phyloP scores from a whole-genome alignment of 163 green algal genomes.

The Coccomyxa subellipsoidea region DNA sequence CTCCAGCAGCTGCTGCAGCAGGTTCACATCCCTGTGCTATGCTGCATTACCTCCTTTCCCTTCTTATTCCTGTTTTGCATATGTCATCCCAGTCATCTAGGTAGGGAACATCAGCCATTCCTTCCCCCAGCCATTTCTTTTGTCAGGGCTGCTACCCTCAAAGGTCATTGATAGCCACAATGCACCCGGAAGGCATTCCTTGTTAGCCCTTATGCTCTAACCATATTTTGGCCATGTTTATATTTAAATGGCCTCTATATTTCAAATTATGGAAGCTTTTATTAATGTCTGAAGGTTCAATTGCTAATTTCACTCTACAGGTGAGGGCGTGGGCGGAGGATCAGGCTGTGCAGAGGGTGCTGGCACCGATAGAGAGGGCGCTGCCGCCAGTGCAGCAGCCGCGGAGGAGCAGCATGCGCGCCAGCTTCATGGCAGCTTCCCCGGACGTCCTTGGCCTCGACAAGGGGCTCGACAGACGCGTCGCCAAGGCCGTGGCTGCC shows the following conservation, averaged over 20 bases:
- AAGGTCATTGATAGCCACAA: no score
- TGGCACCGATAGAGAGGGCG: not conserved
- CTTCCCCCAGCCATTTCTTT: no score
- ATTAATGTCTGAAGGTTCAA: no score
- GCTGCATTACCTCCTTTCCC: not conserved
- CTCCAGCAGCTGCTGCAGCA: not conserved
- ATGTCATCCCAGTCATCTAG: no score
- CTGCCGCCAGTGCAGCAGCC: not conserved
- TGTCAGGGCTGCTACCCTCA: no score
- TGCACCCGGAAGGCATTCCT: no score
- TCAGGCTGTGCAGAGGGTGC: not conserved
- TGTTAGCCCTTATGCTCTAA: no score
- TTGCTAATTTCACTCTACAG: no score
- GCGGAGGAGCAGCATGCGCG: not conserved
- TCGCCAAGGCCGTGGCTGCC: not conserved
- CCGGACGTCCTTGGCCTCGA: not conserved
- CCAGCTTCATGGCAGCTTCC: not conserved
- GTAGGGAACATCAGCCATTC: no score
- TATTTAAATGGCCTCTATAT: no score
- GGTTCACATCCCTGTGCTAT: not conserved
- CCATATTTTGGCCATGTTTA: no score
- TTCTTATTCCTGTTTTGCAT: not conserved
- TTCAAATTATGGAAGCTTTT: no score
- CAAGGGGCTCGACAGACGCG: not conserved
- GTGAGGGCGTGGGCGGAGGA: conserved; percentile 2